phyloP scores from a whole-genome alignment of 2,329 filamentous ascomycete genomes.

The Didymella pinodella region DNA sequence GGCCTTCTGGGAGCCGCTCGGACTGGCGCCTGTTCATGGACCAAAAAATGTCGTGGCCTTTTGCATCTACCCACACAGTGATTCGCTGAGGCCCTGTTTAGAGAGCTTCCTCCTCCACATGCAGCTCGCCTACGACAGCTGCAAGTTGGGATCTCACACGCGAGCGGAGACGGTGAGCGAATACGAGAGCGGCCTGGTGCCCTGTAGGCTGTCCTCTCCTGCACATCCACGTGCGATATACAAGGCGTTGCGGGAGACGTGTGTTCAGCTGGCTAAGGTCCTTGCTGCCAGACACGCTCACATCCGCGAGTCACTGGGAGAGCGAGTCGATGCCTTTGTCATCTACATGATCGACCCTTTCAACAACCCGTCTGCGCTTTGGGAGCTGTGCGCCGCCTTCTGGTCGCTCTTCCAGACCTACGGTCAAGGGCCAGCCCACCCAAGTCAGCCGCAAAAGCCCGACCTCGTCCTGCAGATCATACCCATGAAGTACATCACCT shows the following conservation, averaged over 20 bases:
- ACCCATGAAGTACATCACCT: constrained; percentile 72
- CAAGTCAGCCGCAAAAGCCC: constrained; percentile 42
- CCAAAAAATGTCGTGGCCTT: constrained; percentile 74
- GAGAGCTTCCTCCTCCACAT: constrained; percentile 72
- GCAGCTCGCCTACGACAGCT: constrained; percentile 74
- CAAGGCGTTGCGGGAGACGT: constrained; percentile 46
- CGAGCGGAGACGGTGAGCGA: constrained; percentile 52
- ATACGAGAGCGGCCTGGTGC: constrained; percentile 46
- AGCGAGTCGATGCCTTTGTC: constrained; percentile 68
- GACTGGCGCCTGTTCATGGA: constrained; percentile 74
- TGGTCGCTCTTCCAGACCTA: constrained; percentile 75
- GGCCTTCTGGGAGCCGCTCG: constrained; percentile 82
- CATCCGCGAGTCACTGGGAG: constrained; percentile 47
- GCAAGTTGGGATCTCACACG: constrained; percentile 73
- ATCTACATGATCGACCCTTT: constrained; percentile 79
- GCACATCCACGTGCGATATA: constrained; percentile 35
- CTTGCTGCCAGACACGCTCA: constrained; percentile 46
- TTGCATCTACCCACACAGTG: constrained; percentile 73
- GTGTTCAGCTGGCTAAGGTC: constrained; percentile 53
- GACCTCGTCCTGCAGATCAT: constrained; percentile 82
- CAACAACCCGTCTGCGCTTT: constrained; percentile 64
- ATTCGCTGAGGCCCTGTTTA: constrained; percentile 68
- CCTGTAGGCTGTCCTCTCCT: constrained; percentile 32
- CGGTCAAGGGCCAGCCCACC: constrained; percentile 56
- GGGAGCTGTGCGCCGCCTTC: constrained; percentile 76